Evolutionary conservation across 805 yeast species (phyloP).

Genomic region (Yarrowia sp.): DNA sequence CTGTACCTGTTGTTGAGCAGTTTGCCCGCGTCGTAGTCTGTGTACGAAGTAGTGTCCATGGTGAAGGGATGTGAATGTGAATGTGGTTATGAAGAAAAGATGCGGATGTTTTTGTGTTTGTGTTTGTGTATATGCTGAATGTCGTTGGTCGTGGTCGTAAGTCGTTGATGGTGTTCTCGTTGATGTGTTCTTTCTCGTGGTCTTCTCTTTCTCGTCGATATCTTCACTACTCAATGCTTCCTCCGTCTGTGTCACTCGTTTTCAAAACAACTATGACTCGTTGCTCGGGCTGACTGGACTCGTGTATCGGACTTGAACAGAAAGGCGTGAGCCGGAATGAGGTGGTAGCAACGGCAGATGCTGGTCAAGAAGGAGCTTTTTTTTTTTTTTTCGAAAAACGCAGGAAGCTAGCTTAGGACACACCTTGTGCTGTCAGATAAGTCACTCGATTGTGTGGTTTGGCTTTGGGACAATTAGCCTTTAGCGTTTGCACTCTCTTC

Average conservation of each 20-base stretch:
- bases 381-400: too few species aligned
- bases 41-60: conserved; percentile 23
- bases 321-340: too few species aligned
- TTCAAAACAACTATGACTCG: too few species aligned
- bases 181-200: neutral
- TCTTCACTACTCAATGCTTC: too few species aligned
- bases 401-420: neutral
- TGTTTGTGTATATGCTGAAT: neutral
- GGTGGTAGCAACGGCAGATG: too few species aligned
- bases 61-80: neutral
- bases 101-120: neutral
- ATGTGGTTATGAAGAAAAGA: neutral
- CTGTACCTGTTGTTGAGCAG: conserved; percentile 62
- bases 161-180: neutral
- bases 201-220: neutral
- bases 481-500: conserved; percentile 7
- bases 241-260: too few species aligned
- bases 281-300: too few species aligned
- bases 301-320: too few species aligned
- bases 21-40: conserved; percentile 22
- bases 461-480: neutral
- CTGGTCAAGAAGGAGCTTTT: too few species aligned
- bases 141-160: neutral
- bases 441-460: conserved; percentile 23
- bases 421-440: neutral